Conservation (phyloP, 2,329 filamentous ascomycete species). For the Aspergillus sclerotialis region DNA sequence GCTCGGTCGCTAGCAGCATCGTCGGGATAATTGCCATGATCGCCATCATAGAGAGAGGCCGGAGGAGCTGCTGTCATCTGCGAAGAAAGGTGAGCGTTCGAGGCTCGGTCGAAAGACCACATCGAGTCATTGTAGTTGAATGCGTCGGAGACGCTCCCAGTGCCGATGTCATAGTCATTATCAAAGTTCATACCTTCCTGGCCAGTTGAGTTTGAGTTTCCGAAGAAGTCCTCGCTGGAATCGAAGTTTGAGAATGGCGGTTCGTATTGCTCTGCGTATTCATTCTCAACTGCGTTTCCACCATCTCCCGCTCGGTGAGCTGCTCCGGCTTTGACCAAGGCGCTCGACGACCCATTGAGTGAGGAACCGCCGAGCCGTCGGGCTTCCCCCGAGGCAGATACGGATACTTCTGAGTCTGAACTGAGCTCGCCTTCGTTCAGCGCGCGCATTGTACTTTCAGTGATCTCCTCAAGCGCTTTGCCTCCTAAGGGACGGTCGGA, state of each 20-base stretch:
- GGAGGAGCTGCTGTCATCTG: conserved; percentile 20
- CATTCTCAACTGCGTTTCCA: conserved; percentile 37
- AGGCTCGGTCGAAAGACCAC: conserved; percentile 32
- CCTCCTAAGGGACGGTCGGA: conserved; percentile 73
- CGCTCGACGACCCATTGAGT: conserved; percentile 87
- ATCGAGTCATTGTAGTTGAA: conserved; percentile 20
- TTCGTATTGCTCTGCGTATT: conserved; percentile 20
- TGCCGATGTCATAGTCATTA: conserved; percentile 19
- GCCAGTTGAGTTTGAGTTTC: conserved; percentile 9
- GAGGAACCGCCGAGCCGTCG: conserved; percentile 81
- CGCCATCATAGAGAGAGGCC: conserved; percentile 20
- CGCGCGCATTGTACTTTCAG: conserved; percentile 52
- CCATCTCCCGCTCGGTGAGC: conserved; percentile 58
- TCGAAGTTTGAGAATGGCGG: conserved; percentile 24
- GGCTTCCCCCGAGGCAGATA: conserved; percentile 67
- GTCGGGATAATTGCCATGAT: conserved; percentile 30
- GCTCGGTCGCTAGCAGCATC: conserved; percentile 32
- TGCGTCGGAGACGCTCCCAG: conserved; percentile 14
- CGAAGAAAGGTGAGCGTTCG: conserved; percentile 22
- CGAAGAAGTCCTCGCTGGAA: conserved; percentile 16
- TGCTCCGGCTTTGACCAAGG: conserved; percentile 70
- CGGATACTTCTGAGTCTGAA: conserved; percentile 36
- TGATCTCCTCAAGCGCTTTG: conserved; percentile 62
- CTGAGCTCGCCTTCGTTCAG: conserved; percentile 40
- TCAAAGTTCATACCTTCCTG: conserved; percentile 29